Evolutionary conservation across 1,284 basidiomycete genomes (phyloP), one percentile per base, ranked within the genome.

Genomic region (Ganoderma multipileum): DNA sequence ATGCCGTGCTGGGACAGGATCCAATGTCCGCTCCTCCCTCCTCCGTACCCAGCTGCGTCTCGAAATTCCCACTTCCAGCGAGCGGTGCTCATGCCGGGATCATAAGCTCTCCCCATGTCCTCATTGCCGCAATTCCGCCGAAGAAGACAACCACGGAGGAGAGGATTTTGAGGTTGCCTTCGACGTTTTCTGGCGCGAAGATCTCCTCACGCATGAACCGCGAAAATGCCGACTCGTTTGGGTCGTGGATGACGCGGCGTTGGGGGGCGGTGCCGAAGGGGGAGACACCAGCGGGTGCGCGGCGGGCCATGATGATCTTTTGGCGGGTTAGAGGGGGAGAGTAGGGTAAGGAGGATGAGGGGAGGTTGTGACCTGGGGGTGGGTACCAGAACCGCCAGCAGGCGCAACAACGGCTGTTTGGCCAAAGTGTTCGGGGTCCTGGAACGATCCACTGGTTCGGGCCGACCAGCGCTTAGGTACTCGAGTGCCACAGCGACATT

Each of bases 91-190:
- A 91, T 50, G 86, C 86, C 58, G 90, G 91, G 28, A 93, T 85
- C 81, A 93, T 85, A 65, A 92, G 77, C 59, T 91, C 91, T n/a
- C 92, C 92, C 87, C 89, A 94, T 33, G 85, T 85, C 79, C 92
- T 85, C 39, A 89, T 85, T 14, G 82, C 85, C 61, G 88, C 78
- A 68, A 94, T 88, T 6, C 91, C 91, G 28, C 86, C 90, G 28
- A 87, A 79, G 75, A 94, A 94, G 69, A 93, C 79, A 16, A 84
- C 82, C 14, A 90, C 79, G 26, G 89, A 90, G 12, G 88, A 87
- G 47, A 89, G 72, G 71, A 94, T 86, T 76, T 84, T 91, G 74
- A 93, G 75, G 77, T 94, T 94, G 68, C 92, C 92, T 18, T 85
- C 81, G 28, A 91, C 74, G 79, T 94, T 93, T 72, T 93, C 91